Percentiles rank a stretch among this genome's conserved stretches.
These are phyloP conservation scores for Euryodendron excelsum DNA, from an alignment of 148 eudicot species.

Conservation along the genomic window DNA sequence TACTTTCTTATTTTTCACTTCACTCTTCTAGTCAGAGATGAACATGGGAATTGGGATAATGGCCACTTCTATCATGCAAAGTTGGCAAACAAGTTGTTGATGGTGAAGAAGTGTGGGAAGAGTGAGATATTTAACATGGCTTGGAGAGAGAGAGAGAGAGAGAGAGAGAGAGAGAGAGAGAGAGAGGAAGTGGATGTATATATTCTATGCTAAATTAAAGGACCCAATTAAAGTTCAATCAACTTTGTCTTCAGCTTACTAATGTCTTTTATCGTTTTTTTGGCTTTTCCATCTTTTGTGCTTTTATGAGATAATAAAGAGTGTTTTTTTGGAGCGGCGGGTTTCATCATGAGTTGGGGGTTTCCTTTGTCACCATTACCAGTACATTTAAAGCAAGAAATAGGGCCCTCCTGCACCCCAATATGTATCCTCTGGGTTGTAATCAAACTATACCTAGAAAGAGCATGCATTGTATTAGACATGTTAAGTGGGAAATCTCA, in stretches of 20 bases:
- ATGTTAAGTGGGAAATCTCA: no score
- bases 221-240: slow-evolving; percentile 18
- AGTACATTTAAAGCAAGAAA: slow-evolving; percentile 18
- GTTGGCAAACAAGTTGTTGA: neutral
- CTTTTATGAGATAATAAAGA: slow-evolving; percentile 11
- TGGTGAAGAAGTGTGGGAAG: neutral
- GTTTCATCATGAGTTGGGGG: slow-evolving; percentile 34
- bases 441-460: neutral
- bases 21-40: neutral
- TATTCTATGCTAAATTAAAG: neutral
- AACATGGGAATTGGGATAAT: neutral
- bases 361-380: slow-evolving; percentile 25
- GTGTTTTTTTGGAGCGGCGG: slow-evolving; percentile 31
- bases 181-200: neutral
- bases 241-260: slow-evolving; percentile 22
- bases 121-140: neutral
- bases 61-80: slow-evolving; percentile 4
- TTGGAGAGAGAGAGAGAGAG: no score
- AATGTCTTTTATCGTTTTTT: neutral
- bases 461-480: no score
- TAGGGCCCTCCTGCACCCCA: slow-evolving; percentile 16
- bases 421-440: neutral
- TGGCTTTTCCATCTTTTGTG: slow-evolving; percentile 10
- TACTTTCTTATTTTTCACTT: neutral
- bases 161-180: neutral